Percentiles rank a stretch among this genome's conserved stretches.
These are phyloP conservation scores for Hymenoscyphus repandus DNA, from an alignment of 2,329 filamentous ascomycete species.

Conservation along the genomic window DNA sequence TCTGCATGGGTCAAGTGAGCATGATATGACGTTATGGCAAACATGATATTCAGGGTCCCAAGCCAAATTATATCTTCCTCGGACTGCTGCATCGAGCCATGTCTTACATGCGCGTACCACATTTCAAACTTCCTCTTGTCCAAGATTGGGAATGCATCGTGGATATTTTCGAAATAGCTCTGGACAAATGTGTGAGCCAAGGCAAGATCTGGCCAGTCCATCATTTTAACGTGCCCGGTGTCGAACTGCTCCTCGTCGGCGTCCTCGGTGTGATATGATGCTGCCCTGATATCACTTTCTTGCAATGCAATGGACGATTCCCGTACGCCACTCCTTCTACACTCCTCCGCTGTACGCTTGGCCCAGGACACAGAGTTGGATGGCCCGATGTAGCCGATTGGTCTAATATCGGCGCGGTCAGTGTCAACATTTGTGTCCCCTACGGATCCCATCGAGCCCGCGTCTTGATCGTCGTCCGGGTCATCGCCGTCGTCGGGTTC, in stretches of 20 bases:
- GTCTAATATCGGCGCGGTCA: conserved; percentile 20
- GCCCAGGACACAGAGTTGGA: conserved; percentile 24
- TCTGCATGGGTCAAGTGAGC: conserved; percentile 14
- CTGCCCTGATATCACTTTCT: conserved; percentile 2
- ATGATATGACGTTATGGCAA: conserved; percentile 21
- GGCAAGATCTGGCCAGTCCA: conserved; percentile 18
- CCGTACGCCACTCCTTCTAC: neutral
- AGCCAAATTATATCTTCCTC: conserved; percentile 19
- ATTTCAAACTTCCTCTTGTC: conserved; percentile 15
- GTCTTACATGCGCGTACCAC: conserved; percentile 12
- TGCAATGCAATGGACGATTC: neutral
- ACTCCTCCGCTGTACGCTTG: conserved; percentile 16
- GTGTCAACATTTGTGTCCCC: conserved; percentile 22
- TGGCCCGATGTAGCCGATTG: conserved; percentile 22
- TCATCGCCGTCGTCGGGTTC: conserved; percentile 6
- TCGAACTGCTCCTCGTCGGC: conserved; percentile 18
- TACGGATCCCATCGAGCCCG: conserved; percentile 24
- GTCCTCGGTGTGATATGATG: conserved; percentile 24
- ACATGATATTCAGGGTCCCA: conserved; percentile 21
- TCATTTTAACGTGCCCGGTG: conserved; percentile 11
- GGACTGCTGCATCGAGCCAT: conserved; percentile 4
- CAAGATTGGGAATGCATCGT: conserved; percentile 19
- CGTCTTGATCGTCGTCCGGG: conserved; percentile 23
- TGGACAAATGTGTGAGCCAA: conserved; percentile 15
- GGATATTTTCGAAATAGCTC: conserved; percentile 22